These are phyloP conservation scores for Fusarium vanettenii DNA, from an alignment of 2,329 filamentous ascomycete species.

Conservation along the genomic window DNA sequence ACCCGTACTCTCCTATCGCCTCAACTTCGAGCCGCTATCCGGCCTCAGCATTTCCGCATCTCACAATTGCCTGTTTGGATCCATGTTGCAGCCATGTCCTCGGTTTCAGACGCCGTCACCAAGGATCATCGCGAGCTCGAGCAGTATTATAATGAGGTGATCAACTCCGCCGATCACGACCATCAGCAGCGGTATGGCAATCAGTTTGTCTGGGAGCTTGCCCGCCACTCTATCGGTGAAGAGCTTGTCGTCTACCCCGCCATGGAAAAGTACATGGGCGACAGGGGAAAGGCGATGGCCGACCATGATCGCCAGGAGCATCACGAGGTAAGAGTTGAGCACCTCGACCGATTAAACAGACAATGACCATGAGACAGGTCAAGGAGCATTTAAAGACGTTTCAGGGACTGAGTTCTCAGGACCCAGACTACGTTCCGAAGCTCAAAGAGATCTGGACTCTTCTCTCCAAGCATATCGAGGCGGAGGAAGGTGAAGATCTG, in stretches of 20 bases:
- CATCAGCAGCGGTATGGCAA: slow-evolving; percentile 57
- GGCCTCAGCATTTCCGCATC: neutral
- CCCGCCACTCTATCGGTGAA: slow-evolving; percentile 60
- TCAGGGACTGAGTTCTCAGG: slow-evolving; percentile 55
- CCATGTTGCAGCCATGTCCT: slow-evolving; percentile 6
- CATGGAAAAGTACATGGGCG: slow-evolving; percentile 59
- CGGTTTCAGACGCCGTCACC: slow-evolving; percentile 40
- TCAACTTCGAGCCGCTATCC: neutral
- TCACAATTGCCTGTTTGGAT: neutral
- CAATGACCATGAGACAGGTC: slow-evolving; percentile 51
- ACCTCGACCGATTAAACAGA: no score
- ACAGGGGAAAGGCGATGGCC: slow-evolving; percentile 56
- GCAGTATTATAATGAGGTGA: slow-evolving; percentile 56
- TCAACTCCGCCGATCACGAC: slow-evolving; percentile 49
- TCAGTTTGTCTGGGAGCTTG: slow-evolving; percentile 61
- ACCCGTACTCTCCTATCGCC: neutral
- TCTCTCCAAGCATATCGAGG: slow-evolving; percentile 59
- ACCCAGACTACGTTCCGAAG: slow-evolving; percentile 56
- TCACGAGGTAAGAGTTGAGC: slow-evolving; percentile 49
- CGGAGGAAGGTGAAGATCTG: slow-evolving; percentile 63
- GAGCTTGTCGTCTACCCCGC: slow-evolving; percentile 66
- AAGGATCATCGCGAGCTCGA: slow-evolving; percentile 48
- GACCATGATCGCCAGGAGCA: slow-evolving; percentile 61
- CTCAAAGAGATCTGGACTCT: slow-evolving; percentile 57
- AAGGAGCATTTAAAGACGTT: slow-evolving; percentile 63